Percentiles rank a stretch among this genome's conserved stretches.
Conservation (phyloP, 2,329 filamentous ascomycete genomes). For the Aschersonia sp. region DNA sequence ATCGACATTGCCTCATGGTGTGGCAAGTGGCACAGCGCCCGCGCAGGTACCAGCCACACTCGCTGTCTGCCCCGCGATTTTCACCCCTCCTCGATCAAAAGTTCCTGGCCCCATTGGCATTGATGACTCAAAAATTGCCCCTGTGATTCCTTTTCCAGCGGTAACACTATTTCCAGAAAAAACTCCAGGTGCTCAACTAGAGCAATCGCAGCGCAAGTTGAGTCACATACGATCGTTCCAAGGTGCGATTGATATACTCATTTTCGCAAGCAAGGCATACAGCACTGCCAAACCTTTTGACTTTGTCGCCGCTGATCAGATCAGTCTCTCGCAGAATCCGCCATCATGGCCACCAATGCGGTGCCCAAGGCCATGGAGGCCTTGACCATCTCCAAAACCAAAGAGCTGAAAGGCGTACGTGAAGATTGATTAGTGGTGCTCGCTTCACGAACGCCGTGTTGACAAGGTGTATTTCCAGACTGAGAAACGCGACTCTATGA, state of each 20-base stretch:
- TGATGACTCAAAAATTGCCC: no score
- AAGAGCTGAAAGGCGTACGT: conserved; percentile 43
- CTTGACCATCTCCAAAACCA: conserved; percentile 40
- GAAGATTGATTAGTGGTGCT: background rate
- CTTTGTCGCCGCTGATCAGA: background rate
- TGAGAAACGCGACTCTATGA: conserved; percentile 72
- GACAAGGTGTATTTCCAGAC: conserved; percentile 33
- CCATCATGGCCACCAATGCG: conserved; percentile 26
- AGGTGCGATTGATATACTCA: conserved; percentile 3
- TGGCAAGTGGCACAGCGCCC: background rate
- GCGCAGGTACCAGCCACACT: background rate
- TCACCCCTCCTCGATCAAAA: conserved; percentile 17
- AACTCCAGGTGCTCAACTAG: no score
- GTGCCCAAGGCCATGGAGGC: conserved; percentile 34
- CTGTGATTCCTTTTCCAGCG: no score
- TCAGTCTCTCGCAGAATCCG: background rate
- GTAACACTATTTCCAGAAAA: no score
- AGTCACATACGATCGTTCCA: no score
- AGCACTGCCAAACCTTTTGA: background rate
- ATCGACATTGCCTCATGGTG: background rate
- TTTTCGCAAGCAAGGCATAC: background rate
- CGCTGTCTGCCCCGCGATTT: conserved; percentile 18
- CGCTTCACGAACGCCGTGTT: background rate
- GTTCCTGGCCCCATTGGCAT: background rate
- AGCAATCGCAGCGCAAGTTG: no score